Base-by-base conservation (phyloP, 176 grass and related monocot species). In the barley (Hordeum vulgare) region DNA sequence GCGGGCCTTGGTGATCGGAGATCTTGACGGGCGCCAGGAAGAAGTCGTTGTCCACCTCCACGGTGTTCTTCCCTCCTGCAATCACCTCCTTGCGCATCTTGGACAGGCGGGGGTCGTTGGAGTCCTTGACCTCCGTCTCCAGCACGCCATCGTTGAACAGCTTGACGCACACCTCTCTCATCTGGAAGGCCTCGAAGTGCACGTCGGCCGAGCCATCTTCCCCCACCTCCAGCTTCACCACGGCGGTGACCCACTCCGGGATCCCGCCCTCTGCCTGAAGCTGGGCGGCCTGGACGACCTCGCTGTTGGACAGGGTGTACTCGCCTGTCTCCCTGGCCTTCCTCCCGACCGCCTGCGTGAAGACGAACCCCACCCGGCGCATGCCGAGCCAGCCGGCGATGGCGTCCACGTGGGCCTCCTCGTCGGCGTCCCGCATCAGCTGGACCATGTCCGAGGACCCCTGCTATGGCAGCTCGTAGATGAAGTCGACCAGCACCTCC, bases 31-130 rank as follows among this genome's bases (percentile, higher is more conserved):
- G n/a, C n/a, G n/a, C n/a, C n/a, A n/a, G n/a, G n/a, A n/a, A n/a
- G n/a, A n/a, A n/a, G n/a, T n/a, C n/a, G n/a, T n/a, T n/a, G n/a
- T n/a, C n/a, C n/a, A n/a, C n/a, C n/a, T n/a, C n/a, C n/a, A n/a
- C n/a, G n/a, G n/a, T n/a, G n/a, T n/a, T n/a, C n/a, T n/a, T n/a
- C n/a, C 79, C 81, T 6, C 90, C 93, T 0, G 92, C 90, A 6
- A 98, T 83, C 20, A 98, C 96, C 82, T 93, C 90, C 83, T 98
- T 98, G 47, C 88, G 86, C 86, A 90, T 91, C 85, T 77, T 98
- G 18, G 90, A 91, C 11, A 98, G 41, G 39, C 93, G 81, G 2
- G 90, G 90, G 47, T 98, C 93, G 8, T 90, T 87, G 10, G 75
- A 54, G 34, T 95, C 87, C 21, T 77, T 62, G 66, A 96, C 60